Evolutionary conservation across 225 moss, liverwort and hornwort genomes (phyloP), one percentile per base, ranked within the genome.

Genomic region (Polytrichum commune): DNA sequence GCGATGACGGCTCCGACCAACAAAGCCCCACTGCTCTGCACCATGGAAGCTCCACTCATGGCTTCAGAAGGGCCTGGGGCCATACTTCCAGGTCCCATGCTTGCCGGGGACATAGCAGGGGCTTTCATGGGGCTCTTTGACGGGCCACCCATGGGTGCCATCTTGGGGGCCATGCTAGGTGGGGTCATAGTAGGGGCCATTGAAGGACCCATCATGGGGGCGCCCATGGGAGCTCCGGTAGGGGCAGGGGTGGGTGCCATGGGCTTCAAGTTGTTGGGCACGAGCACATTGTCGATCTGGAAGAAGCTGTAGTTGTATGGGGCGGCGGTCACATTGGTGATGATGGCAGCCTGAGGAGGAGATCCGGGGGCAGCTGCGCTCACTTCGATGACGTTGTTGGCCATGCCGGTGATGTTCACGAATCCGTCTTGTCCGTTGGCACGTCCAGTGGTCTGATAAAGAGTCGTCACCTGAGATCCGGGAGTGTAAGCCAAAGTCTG

Each of bases 361-460:
- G 70, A 10, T 0, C 53, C 62, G 3, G 38, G 38, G 27, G 56
- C 32, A 1, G 68, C 20, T 24, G 69, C 61, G 0, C 62, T 62
- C 24, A 62, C 71, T 1, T 27, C 8, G 25, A 62, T 27, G 1
- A 62, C 62, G 7, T 69, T 69, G 19, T 73, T 63, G 0, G 79
- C 62, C 1, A 68, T 63, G 73, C 79, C 75, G 24, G 81, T 86
- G 7, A 89, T 65, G 23, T 89, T 83, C 62, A 89, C 75, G 19
- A 73, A 77, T n/a, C 89, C 89, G 5, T 38, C 64, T 27, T 71
- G 65, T 1, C 68, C 81, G 1, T 57, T 2, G 18, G 84, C 84
- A 19, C 71, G 65, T 18, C 89, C 89, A 0, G 86, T 89, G 0
- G 83, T 71, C 23, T 89, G 89, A 4, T 77, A 83, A 7, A 89